A percentile compares a stretch with the other conserved stretches of the same genome.
Conservation (phyloP, 768 basidiomycete genomes). For the Galerina marginata region DNA sequence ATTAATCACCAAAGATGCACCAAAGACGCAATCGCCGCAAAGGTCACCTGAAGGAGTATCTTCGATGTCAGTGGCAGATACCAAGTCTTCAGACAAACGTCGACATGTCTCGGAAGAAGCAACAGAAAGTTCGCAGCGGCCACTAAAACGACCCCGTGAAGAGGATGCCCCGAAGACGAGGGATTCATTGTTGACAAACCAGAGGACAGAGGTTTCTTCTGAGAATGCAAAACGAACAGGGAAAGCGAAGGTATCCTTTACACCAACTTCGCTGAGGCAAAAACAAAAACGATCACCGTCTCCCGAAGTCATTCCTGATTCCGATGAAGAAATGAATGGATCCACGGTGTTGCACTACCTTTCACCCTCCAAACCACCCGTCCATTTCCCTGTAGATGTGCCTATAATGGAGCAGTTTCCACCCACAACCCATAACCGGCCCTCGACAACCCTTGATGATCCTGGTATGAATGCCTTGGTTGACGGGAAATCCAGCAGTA, state of each 20-base stretch:
- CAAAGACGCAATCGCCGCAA: not conserved
- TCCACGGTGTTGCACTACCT: not conserved
- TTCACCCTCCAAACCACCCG: not conserved
- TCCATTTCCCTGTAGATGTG: not conserved
- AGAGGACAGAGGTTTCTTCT: not conserved
- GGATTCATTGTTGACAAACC: not conserved
- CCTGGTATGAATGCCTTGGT: not conserved
- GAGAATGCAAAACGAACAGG: not conserved
- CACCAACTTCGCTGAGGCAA: constrained; percentile 2
- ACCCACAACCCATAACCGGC: not conserved
- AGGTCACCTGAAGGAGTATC: not conserved
- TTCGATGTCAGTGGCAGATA: not conserved
- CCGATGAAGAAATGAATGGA: constrained; percentile 33
- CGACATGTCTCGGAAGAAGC: constrained; percentile 2
- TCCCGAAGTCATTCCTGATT: constrained; percentile 36
- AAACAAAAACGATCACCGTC: constrained; percentile 20
- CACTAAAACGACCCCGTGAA: constrained; percentile 13
- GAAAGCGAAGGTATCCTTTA: not conserved
- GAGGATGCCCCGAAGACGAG: not conserved
- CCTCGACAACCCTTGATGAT: not conserved
- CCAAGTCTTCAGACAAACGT: constrained; percentile 2
- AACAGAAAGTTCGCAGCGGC: not conserved
- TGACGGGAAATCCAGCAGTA: constrained; percentile 4
- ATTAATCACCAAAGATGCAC: constrained; percentile 7
- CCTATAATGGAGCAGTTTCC: not conserved